Conservation (phyloP, 1,139 yeast genomes). For the Kodamaea sp. region DNA sequence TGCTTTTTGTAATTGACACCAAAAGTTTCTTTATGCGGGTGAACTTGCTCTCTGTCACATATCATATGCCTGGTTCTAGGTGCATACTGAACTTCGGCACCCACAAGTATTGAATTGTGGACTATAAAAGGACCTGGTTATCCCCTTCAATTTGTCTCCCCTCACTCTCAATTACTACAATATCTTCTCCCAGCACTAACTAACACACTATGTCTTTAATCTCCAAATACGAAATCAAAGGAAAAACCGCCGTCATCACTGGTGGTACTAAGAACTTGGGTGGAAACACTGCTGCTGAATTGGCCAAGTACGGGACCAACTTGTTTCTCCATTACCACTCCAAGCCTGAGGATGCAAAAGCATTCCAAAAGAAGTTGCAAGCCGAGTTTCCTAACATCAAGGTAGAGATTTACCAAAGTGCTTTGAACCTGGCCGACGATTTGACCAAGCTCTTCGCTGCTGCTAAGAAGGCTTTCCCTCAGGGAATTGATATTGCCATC, state of each 20-base stretch:
- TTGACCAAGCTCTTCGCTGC: slow-evolving; percentile 47
- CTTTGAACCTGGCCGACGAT: slow-evolving; percentile 44
- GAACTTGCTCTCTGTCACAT: too few species aligned
- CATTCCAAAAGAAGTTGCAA: slow-evolving; percentile 39
- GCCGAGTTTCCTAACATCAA: slow-evolving; percentile 32
- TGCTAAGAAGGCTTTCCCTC: slow-evolving; percentile 44
- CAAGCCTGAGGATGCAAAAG: slow-evolving; percentile 34
- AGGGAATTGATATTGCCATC: slow-evolving; percentile 60
- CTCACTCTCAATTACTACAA: too few species aligned
- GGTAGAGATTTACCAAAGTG: slow-evolving; percentile 48
- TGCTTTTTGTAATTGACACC: too few species aligned
- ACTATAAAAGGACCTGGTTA: too few species aligned
- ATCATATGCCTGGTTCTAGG: too few species aligned
- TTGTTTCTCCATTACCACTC: slow-evolving; percentile 60
- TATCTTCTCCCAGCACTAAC: too few species aligned
- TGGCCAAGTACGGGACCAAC: slow-evolving; percentile 58
- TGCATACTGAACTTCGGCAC: too few species aligned
- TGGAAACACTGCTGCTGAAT: slow-evolving; percentile 54
- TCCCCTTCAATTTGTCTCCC: too few species aligned
- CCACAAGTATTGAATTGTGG: too few species aligned
- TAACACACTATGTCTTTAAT: too few species aligned
- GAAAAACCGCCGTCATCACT: slow-evolving; percentile 58
- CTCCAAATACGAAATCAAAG: too few species aligned
- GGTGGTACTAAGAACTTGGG: slow-evolving; percentile 73
- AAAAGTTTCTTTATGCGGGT: too few species aligned